A percentile compares a stretch with the other conserved stretches of the same genome.
Evolutionary conservation across 2,329 filamentous ascomycete genomes (phyloP).

Genomic region (Penicillium olsonii): DNA sequence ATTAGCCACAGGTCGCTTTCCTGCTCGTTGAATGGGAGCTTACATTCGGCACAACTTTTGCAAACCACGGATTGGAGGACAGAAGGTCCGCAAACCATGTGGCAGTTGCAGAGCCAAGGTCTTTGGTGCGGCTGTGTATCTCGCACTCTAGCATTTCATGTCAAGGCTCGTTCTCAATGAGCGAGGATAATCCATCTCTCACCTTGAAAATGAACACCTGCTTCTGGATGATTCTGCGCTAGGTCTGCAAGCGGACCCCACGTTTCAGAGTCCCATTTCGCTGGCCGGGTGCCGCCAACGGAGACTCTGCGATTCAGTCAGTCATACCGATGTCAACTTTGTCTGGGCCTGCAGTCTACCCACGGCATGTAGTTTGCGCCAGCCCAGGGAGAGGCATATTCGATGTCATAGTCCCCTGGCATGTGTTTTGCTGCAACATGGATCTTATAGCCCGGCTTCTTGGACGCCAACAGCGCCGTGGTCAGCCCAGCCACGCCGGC

Average conservation of each 20-base stretch:
- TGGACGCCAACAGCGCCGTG: conserved; percentile 61
- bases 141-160: too few species aligned
- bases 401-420: conserved; percentile 86
- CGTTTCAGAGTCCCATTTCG: conserved; percentile 14
- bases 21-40: conserved; percentile 13
- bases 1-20: neutral
- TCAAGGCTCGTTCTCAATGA: too few species aligned
- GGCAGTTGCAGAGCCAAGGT: conserved; percentile 54
- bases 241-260: conserved; percentile 11
- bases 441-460: conserved; percentile 55
- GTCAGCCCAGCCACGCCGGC: conserved; percentile 54
- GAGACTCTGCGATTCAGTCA: conserved; percentile 1
- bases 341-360: too few species aligned
- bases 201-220: conserved; percentile 18
- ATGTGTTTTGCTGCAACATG: conserved; percentile 80
- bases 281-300: conserved; percentile 5
- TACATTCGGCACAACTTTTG: conserved; percentile 66
- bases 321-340: neutral
- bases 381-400: conserved; percentile 86
- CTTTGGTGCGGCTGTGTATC: conserved; percentile 63
- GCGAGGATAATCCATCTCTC: too few species aligned
- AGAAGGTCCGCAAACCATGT: conserved; percentile 67
- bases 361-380: conserved; percentile 76
- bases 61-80: conserved; percentile 68
- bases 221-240: conserved; percentile 8